Conservation (phyloP, 2,329 filamentous ascomycete genomes). For the Botrytis deweyae region DNA sequence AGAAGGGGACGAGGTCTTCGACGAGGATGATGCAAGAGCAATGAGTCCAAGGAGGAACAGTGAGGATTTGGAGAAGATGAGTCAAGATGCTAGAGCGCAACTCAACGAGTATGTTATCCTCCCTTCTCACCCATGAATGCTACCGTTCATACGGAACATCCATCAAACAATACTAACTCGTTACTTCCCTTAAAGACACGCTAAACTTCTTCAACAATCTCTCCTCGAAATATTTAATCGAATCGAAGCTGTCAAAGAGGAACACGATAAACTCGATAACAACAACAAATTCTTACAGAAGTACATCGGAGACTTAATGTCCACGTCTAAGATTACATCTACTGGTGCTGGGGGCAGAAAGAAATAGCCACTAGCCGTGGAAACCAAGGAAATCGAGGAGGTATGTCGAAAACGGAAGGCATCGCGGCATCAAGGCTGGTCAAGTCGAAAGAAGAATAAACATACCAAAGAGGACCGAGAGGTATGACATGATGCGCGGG, state of each 20-base stretch:
- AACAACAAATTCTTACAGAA: constrained; percentile 98
- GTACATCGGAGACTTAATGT: constrained; percentile 95
- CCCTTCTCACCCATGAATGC: no score
- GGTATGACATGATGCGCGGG: constrained; percentile 13
- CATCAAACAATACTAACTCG: constrained; percentile 21
- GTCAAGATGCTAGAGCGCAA: constrained; percentile 74
- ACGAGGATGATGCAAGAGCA: constrained; percentile 82
- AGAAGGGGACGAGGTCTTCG: constrained; percentile 65
- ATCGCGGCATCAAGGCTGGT: constrained; percentile 19
- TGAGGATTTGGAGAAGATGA: constrained; percentile 84
- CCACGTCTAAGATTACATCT: constrained; percentile 72
- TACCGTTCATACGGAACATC: background rate
- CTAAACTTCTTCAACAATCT: constrained; percentile 83
- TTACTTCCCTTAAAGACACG: constrained; percentile 61
- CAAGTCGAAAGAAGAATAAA: constrained; percentile 14
- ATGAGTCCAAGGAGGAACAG: constrained; percentile 94
- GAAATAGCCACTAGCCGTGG: constrained; percentile 29
- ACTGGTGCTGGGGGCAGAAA: constrained; percentile 36
- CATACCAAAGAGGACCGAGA: constrained; percentile 16
- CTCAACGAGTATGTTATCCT: constrained; percentile 50
- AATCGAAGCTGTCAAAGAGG: constrained; percentile 89
- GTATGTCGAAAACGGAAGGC: constrained; percentile 18
- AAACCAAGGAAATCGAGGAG: constrained; percentile 19
- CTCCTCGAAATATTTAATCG: constrained; percentile 87
- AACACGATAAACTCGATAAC: constrained; percentile 94